Conservation (phyloP, 2,329 filamentous ascomycete genomes). For the Colletotrichum cuscutae region DNA sequence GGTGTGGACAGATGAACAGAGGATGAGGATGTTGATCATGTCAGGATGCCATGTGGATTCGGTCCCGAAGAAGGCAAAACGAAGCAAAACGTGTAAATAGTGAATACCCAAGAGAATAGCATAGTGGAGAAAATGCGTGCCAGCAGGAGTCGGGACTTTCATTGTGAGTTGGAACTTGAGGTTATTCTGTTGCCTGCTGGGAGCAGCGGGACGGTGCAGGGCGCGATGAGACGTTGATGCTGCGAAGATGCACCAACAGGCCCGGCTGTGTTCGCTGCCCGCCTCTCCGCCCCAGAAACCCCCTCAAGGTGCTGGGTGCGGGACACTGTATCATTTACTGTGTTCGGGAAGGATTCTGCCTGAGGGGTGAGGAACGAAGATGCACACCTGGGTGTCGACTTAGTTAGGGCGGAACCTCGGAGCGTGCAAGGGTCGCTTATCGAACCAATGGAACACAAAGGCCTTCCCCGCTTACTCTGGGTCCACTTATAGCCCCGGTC, state of each 20-base stretch:
- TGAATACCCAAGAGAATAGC: neutral
- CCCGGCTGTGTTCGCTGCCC: neutral
- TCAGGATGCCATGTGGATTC: neutral
- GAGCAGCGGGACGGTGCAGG: neutral
- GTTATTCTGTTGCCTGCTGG: constrained; percentile 1
- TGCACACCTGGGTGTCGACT: neutral
- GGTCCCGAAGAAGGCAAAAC: neutral
- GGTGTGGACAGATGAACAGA: neutral
- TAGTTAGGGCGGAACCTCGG: neutral
- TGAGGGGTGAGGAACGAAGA: neutral
- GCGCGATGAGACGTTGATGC: neutral
- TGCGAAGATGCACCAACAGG: neutral
- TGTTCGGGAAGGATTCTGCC: neutral
- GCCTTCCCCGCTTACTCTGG: neutral
- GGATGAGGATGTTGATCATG: neutral
- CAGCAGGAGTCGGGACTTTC: too few relatives aligned
- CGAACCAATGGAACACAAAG: neutral
- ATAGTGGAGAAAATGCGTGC: too few relatives aligned
- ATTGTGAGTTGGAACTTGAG: neutral
- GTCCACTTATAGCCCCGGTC: neutral
- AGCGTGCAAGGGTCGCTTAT: neutral
- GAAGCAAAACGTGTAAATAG: neutral
- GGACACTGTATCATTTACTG: neutral
- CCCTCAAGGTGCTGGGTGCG: neutral
- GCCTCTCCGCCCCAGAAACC: neutral